A percentile compares a stretch with the other conserved stretches of the same genome.
Evolutionary conservation across 176 grass and related monocot genomes (phyloP).

Genomic region (Triticum aestivum): DNA sequence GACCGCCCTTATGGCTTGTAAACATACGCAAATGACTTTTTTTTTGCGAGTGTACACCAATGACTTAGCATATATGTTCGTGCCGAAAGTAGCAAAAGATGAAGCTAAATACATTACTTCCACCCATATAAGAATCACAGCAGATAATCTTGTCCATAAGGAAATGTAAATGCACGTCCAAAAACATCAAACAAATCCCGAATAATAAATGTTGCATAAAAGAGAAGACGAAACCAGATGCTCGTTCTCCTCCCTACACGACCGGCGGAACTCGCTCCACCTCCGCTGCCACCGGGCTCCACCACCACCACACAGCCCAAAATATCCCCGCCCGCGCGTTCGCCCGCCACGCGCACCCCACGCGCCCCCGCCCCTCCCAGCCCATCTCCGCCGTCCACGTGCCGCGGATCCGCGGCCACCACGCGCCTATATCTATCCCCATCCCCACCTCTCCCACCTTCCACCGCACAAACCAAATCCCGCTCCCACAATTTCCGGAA

Average conservation of each 20-base stretch:
- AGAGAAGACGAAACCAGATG: neutral
- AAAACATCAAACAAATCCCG: neutral
- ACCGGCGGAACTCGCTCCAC: neutral
- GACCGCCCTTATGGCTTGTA: no score
- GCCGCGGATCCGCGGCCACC: neutral
- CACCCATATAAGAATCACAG: no score
- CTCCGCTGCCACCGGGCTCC: slow-evolving; percentile 17
- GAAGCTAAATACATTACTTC: no score
- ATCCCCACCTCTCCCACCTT: neutral
- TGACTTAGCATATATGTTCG: no score
- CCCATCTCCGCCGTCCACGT: slow-evolving; percentile 38
- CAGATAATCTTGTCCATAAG: neutral
- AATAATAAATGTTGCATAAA: neutral
- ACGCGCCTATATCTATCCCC: slow-evolving; percentile 43
- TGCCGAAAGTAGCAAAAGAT: no score
- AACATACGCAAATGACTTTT: no score
- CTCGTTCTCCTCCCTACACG: neutral
- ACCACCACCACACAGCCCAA: neutral
- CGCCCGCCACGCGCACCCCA: slow-evolving; percentile 42
- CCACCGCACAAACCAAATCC: slow-evolving; percentile 1
- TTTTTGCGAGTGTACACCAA: no score
- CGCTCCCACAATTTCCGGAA: neutral
- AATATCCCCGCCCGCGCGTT: neutral
- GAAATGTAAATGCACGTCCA: neutral
- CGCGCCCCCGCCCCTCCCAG: neutral